Base-by-base conservation (phyloP, 352 stramenopile genomes). In the Pythium volutum region DNA sequence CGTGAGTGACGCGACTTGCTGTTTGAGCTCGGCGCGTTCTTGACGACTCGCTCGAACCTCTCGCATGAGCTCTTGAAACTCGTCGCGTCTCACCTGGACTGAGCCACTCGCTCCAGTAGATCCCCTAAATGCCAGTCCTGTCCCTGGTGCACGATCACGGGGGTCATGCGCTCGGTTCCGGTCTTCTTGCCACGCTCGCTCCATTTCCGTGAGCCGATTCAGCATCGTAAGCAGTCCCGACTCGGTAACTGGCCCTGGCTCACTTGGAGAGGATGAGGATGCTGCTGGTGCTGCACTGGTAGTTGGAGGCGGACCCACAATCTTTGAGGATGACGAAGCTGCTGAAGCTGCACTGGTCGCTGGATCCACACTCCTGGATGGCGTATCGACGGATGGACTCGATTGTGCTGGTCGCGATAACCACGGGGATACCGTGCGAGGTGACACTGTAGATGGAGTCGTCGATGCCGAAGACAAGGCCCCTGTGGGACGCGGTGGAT, bases 151-250 rank as follows among this genome's bases (percentile, higher is more conserved):
- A 43, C 36, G 36, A 20, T 14, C 7, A 7, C 39, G 8, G 39
- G 16, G 18, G 4, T 18, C 12, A n/a, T n/a, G 47, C 29, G n/a
- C 26, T 25, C 34, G 36, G 18, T 47, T 45, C 22, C 26, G 22
- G 6, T 47, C 48, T 8, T 41, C 23, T 0, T 54, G 27, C 33
- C 58, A 53, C 8, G 48, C 36, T 36, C 27, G 26, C 16, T 64
- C 57, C 58, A 64, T 58, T 5, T 55, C 43, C 15, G 29, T 48
- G 10, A 62, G 29, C 4, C 42, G 53, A 49, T 60, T 43, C 23
- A 60, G 53, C 41, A 60, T 54, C n/a, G 47, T 54, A 1, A 54
- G 20, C 27, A 54, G 4, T 4, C 20, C 47, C 2, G 49, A 46
- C 5, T 58, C 51, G n/a, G 39, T 22, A 48, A 48, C 41, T 11